Percentiles rank a stretch among this genome's conserved stretches.
Conservation (phyloP, 805 yeast genomes). For the Candida succiphila region DNA sequence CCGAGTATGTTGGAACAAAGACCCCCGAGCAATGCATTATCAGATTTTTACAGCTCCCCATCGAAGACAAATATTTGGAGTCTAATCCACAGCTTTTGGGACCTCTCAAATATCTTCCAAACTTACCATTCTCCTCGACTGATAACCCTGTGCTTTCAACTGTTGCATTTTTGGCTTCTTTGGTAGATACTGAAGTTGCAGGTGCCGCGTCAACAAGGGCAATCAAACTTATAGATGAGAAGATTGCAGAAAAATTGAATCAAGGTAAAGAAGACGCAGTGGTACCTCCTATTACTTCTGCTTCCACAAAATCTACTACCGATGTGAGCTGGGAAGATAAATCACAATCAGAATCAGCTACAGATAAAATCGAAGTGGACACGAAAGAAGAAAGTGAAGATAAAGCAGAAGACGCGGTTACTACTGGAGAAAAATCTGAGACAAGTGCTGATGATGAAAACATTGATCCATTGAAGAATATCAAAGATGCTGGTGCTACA, state of each 20-base stretch:
- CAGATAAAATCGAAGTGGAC: slow-evolving; percentile 5
- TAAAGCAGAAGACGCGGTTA: too few relatives aligned
- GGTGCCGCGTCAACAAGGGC: slow-evolving; percentile 70
- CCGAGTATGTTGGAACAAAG: slow-evolving; percentile 55
- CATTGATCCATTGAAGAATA: slow-evolving; percentile 18
- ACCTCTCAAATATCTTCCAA: slow-evolving; percentile 72
- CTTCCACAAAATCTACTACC: too few relatives aligned
- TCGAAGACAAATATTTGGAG: slow-evolving; percentile 63
- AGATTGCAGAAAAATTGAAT: slow-evolving; percentile 28
- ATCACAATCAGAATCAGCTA: too few relatives aligned
- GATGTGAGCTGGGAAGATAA: slow-evolving; percentile 14
- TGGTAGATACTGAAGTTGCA: slow-evolving; percentile 82
- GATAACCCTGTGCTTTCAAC: slow-evolving; percentile 94
- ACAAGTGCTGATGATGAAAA: too few relatives aligned
- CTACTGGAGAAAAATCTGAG: too few relatives aligned
- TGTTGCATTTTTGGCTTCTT: slow-evolving; percentile 74
- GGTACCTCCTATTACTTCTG: too few relatives aligned
- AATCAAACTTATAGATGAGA: slow-evolving; percentile 36
- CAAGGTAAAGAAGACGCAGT: too few relatives aligned
- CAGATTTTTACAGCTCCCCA: slow-evolving; percentile 70
- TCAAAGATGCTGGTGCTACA: slow-evolving; percentile 55
- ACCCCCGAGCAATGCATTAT: slow-evolving; percentile 73
- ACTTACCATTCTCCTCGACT: slow-evolving; percentile 72
- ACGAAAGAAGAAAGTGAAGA: slow-evolving; percentile 8
- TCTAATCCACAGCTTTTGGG: slow-evolving; percentile 43